Percentiles rank a stretch among this genome's conserved stretches.
phyloP scores from a whole-genome alignment of 2,329 filamentous ascomycete genomes.

The Didymella keratinophila region DNA sequence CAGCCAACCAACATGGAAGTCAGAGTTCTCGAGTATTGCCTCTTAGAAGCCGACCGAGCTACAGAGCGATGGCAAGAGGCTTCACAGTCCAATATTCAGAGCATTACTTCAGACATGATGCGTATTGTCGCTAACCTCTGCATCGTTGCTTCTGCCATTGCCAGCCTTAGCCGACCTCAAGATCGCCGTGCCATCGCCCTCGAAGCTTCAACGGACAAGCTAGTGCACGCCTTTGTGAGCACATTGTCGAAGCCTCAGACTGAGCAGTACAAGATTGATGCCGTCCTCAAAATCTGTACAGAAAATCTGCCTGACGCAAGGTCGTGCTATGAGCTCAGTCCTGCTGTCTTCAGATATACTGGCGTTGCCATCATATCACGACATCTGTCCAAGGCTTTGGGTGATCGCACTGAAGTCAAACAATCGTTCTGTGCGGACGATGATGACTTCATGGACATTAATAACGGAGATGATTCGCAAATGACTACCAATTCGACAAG shows the following conservation, averaged over 20 bases:
- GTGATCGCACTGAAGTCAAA: conserved; percentile 38
- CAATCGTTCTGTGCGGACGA: conserved; percentile 47
- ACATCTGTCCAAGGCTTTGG: conserved; percentile 43
- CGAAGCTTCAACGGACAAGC: conserved; percentile 30
- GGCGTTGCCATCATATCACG: conserved; percentile 47
- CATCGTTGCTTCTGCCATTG: conserved; percentile 51
- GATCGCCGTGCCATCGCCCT: conserved; percentile 37
- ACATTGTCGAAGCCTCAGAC: conserved; percentile 50
- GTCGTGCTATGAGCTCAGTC: conserved; percentile 24
- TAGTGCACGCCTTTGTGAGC: conserved; percentile 40
- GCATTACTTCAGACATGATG: conserved; percentile 59
- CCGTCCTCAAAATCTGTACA: conserved; percentile 50
- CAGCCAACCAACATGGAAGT: conserved; percentile 35
- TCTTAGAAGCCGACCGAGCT: conserved; percentile 56
- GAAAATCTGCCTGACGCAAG: conserved; percentile 43
- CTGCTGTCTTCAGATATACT: conserved; percentile 30
- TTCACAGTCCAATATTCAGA: conserved; percentile 53
- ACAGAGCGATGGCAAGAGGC: conserved; percentile 55
- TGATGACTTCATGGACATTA: conserved; percentile 71
- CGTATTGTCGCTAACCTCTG: conserved; percentile 60
- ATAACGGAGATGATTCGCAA: conserved; percentile 70
- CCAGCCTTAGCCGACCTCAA: conserved; percentile 25
- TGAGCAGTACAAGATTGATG: conserved; percentile 55
- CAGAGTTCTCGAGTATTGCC: conserved; percentile 56
- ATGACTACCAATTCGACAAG: conserved; percentile 57